These are phyloP conservation scores for Agrostemma githago DNA, from an alignment of 148 eudicot genomes.

Conservation along the genomic window DNA sequence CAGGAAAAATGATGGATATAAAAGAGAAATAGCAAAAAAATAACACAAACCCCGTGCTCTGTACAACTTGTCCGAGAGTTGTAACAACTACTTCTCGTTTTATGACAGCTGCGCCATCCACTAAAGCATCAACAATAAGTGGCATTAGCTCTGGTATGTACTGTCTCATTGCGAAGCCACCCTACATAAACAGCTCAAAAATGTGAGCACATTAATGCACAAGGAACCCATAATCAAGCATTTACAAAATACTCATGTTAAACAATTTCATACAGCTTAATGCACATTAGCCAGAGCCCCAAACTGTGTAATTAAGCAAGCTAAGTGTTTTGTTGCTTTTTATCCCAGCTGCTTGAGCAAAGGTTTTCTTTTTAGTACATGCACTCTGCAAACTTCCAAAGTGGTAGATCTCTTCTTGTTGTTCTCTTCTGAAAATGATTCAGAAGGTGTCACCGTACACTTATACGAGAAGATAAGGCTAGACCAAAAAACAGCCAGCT, in stretches of 20 bases:
- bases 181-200: slow-evolving; percentile 40
- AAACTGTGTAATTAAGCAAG: background rate
- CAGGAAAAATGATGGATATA: background rate
- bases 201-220: background rate
- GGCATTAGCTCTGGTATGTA: slow-evolving; percentile 93
- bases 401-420: background rate
- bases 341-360: background rate
- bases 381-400: background rate
- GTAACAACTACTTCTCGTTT: slow-evolving; percentile 98
- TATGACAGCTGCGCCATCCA: slow-evolving; percentile 90
- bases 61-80: slow-evolving; percentile 98
- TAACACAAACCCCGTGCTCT: slow-evolving; percentile 86
- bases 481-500: no score
- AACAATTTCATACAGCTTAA: background rate
- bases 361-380: background rate
- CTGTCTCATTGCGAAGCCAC: slow-evolving; percentile 92
- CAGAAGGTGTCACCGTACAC: background rate
- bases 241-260: background rate
- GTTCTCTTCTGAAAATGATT: background rate
- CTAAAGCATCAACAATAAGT: slow-evolving; percentile 80
- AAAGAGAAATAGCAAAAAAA: slow-evolving; percentile 2
- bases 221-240: background rate
- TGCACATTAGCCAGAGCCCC: background rate
- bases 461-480: no score
- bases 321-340: background rate